Percentiles rank a stretch among this genome's conserved stretches.
These are phyloP conservation scores for Fraxinus pennsylvanica DNA, from an alignment of 257 asterid species.

Conservation along the genomic window DNA sequence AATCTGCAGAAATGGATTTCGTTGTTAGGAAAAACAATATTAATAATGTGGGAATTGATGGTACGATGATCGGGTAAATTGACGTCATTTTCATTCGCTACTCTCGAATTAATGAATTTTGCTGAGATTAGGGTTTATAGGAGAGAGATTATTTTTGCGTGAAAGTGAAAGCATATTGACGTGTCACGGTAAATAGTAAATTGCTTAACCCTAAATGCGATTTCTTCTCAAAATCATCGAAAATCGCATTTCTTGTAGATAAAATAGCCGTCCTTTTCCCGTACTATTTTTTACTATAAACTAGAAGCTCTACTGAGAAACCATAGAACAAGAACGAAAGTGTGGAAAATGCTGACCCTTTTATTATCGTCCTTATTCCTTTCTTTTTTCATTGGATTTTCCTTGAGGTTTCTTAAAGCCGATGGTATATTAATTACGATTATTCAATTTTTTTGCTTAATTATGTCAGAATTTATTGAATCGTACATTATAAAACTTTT, in stretches of 20 bases:
- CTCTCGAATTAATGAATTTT: background rate
- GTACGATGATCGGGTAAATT: background rate
- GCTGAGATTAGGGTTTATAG: slow-evolving; percentile 27
- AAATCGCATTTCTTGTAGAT: background rate
- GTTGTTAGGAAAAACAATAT: slow-evolving; percentile 26
- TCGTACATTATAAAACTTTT: background rate
- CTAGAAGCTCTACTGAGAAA: background rate
- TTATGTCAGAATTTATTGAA: background rate
- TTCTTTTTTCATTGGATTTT: slow-evolving; percentile 30
- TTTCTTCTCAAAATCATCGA: background rate
- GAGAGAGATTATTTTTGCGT: background rate
- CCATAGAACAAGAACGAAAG: background rate
- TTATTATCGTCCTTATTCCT: slow-evolving; percentile 31
- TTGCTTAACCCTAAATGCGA: background rate
- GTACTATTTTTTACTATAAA: background rate
- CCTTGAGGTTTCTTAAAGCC: slow-evolving; percentile 62
- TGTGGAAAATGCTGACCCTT: slow-evolving; percentile 42
- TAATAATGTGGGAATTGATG: slow-evolving; percentile 9
- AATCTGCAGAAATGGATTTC: slow-evolving; percentile 4
- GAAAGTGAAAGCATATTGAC: background rate
- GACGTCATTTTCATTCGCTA: slow-evolving; percentile 29
- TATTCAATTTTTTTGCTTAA: background rate
- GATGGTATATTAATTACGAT: slow-evolving; percentile 57
- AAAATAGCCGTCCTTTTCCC: too few relatives aligned
- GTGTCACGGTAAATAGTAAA: too few relatives aligned